Percentiles rank a stretch among this genome's conserved stretches.
Evolutionary conservation across 2,329 filamentous ascomycete species (phyloP).

Genomic region (Cucurbitaria berberidis): DNA sequence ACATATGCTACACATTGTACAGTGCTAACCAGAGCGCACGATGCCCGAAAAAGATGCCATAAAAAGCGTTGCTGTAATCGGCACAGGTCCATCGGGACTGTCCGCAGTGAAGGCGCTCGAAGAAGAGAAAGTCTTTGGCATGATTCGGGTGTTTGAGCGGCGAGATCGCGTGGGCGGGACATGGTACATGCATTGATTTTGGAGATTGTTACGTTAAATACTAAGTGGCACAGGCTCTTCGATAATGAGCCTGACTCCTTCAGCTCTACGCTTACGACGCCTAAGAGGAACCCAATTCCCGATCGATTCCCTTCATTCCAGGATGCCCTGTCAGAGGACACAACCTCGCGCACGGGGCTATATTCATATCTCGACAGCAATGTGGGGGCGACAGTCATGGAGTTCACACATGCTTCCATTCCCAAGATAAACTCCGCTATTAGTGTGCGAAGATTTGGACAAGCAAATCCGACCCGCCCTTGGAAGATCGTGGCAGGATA

Average conservation of each 20-base stretch:
- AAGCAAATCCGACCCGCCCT: neutral
- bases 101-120: slow-evolving; percentile 10
- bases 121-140: neutral
- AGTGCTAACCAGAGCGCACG: neutral
- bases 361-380: neutral
- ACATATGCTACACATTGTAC: neutral
- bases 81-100: slow-evolving; percentile 4
- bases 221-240: neutral
- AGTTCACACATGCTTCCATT: neutral
- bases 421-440: neutral
- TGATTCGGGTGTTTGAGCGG: neutral
- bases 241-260: neutral
- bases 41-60: neutral
- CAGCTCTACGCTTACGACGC: neutral
- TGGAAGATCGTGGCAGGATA: neutral
- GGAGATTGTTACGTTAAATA: neutral
- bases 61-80: slow-evolving; percentile 4
- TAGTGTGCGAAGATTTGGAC: neutral
- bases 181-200: neutral
- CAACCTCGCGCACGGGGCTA: neutral
- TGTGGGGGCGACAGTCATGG: neutral
- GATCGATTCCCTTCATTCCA: neutral
- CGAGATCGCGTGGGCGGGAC: neutral
- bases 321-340: neutral
- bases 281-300: neutral